These are phyloP conservation scores for slime mould (Dictyostelium discoideum) DNA, from an alignment of 78 protist species.

Conservation along the genomic window DNA sequence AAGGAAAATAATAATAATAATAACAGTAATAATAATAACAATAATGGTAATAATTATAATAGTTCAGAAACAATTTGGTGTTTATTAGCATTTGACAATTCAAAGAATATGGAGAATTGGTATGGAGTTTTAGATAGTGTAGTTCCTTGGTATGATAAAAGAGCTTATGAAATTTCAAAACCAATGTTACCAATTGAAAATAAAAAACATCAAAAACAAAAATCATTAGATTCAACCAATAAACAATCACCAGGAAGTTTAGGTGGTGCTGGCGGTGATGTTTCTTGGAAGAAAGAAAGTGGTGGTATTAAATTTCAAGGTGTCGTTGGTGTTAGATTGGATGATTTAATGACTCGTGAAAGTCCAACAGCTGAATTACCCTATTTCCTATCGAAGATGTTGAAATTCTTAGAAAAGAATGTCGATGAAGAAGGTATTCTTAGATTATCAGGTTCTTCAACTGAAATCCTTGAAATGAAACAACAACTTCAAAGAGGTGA, in stretches of 20 bases:
- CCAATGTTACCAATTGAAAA: conserved; percentile 1
- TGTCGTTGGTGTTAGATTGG: conserved; percentile 50
- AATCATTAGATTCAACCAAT: conserved; percentile 21
- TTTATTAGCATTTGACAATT: conserved; percentile 64
- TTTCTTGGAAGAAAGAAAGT: conserved; percentile 39
- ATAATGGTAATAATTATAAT: neutral
- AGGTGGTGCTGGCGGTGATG: neutral
- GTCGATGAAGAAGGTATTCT: conserved; percentile 70
- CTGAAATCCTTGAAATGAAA: conserved; percentile 61
- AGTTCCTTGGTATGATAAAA: conserved; percentile 60
- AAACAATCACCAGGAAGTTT: neutral
- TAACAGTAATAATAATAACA: neutral
- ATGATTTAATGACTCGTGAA: conserved; percentile 66
- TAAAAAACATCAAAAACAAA: conserved; percentile 58
- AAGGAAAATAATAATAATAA: neutral
- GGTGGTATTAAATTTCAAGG: conserved; percentile 68
- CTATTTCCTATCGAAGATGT: conserved; percentile 46
- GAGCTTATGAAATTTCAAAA: conserved; percentile 59
- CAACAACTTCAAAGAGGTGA: conserved; percentile 47
- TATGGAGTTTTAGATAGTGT: conserved; percentile 52
- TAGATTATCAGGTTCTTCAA: conserved; percentile 37
- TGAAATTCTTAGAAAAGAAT: conserved; percentile 46
- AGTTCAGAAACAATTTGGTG: conserved; percentile 43
- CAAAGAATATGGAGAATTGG: conserved; percentile 67
- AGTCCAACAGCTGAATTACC: conserved; percentile 54